Evolutionary conservation across 2,329 filamentous ascomycete genomes (phyloP), one percentile per base, ranked within the genome.

Genomic region (Xylariales sp.): DNA sequence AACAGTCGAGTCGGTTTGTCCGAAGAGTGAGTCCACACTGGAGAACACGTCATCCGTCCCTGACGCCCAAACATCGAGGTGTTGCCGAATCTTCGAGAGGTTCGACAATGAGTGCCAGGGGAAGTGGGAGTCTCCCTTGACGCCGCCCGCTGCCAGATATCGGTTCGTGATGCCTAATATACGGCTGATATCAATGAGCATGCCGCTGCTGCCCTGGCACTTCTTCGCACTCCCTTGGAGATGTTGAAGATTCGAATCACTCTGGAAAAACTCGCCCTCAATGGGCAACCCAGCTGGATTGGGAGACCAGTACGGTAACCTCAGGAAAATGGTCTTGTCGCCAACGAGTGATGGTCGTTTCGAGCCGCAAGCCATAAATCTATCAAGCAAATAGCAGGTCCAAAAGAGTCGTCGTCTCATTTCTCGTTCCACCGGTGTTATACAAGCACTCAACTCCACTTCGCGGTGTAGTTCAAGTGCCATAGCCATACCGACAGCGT

Each of bases 71-170:
- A 86, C 76, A 56, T 94, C 87, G 18, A 95, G 70, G 54, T 93
- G 86, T 49, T 90, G 85, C 21, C 87, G 78, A 49, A 95, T 93
- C 57, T 88, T 89, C 39, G 88, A 93, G 2, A 94, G 70, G 46
- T 85, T 90, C 5, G 88, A 94, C 15, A 90, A 73, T 2, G 86
- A 82, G 58, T 94, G 88, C 88, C 88, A 95, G 8, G 88, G 88
- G 50, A 94, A 94, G 60, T 94, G 88, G 0, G 87, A 89, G 57
- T 94, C 88, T 21, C 87, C 87, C 63, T 91, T 93, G 42, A 93
- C 86, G 24, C 88, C 88, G 5, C 88, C 88, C 2, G 86, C 84
- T 7, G 88, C 86, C 37, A 94, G 73, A 60, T 95, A 95, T 45
- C 82, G 78, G 55, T 90, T 93, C 2, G 88, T 91, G 45, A 84